Conservation (phyloP, 208 protist species). For the Trypanosoma lewisi region DNA sequence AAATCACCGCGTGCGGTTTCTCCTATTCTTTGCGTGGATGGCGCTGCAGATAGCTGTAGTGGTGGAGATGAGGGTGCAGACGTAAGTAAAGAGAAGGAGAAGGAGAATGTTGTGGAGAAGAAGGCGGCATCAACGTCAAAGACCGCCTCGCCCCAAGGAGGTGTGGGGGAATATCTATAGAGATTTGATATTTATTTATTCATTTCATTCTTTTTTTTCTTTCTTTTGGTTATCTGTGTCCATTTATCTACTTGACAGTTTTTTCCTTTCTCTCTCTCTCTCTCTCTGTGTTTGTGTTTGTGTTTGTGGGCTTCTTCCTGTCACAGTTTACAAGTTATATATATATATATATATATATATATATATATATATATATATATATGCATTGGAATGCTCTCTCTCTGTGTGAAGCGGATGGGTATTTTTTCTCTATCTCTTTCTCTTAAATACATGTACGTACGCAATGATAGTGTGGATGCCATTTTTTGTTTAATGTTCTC, state of each 20-base stretch:
- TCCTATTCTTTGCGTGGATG: background rate
- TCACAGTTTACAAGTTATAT: too few relatives aligned
- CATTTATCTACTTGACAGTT: constrained; percentile 5
- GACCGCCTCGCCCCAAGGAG: background rate
- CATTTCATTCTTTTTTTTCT: constrained; percentile 21
- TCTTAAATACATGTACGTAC: too few relatives aligned
- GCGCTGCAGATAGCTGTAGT: too few relatives aligned
- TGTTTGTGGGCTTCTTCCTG: too few relatives aligned
- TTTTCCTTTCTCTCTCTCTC: constrained; percentile 15
- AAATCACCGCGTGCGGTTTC: too few relatives aligned
- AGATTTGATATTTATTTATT: background rate
- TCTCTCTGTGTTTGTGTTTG: too few relatives aligned
- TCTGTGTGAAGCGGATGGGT: background rate
- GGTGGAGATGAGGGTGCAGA: background rate
- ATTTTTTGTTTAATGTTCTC: too few relatives aligned
- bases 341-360: constrained; percentile 29
- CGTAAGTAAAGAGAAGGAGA: background rate
- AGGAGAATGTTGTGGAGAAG: background rate
- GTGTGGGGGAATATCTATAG: background rate
- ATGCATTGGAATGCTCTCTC: background rate
- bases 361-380: constrained; percentile 23
- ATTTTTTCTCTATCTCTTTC: too few relatives aligned
- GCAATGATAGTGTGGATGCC: too few relatives aligned
- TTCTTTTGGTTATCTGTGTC: constrained; percentile 14
- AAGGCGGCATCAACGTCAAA: too few relatives aligned